phyloP scores from a whole-genome alignment of 768 basidiomycete species.

The Lanmaoa rubissima region DNA sequence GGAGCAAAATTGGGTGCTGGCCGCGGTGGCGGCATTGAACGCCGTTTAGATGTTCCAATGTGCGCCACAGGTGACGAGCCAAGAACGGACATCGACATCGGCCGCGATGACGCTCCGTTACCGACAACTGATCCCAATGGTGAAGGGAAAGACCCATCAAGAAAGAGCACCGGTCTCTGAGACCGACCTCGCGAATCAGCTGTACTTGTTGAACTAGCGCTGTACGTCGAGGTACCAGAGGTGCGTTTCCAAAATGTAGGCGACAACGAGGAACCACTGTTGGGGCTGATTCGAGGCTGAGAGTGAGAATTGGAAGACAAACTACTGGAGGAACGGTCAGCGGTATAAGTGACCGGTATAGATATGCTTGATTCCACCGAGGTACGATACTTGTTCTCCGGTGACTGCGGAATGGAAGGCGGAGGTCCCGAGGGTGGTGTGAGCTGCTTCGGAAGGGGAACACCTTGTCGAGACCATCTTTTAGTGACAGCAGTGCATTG shows the following conservation, averaged over 20 bases:
- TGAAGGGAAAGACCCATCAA: constrained; percentile 8
- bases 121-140: constrained; percentile 9
- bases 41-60: constrained; percentile 42
- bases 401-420: constrained; percentile 42
- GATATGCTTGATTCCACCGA: constrained; percentile 27
- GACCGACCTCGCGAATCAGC: constrained; percentile 35
- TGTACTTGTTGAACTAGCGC: constrained; percentile 42
- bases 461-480: constrained; percentile 56
- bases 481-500: constrained; percentile 30
- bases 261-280: constrained; percentile 44
- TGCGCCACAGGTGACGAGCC: constrained; percentile 12
- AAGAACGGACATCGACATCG: constrained; percentile 23
- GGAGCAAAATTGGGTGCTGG: constrained; percentile 70
- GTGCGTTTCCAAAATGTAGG: constrained; percentile 55
- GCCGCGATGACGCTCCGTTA: constrained; percentile 10
- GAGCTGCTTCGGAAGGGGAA: constrained; percentile 46
- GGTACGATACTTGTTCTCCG: constrained; percentile 21
- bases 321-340: constrained; percentile 36
- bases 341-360: constrained; percentile 31
- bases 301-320: constrained; percentile 37
- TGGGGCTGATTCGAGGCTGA: constrained; percentile 33
- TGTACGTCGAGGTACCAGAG: constrained; percentile 50
- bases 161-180: constrained; percentile 9
- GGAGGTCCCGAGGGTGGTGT: constrained; percentile 62
- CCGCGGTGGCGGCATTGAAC: constrained; percentile 70